Base-by-base conservation (phyloP, 164 flowering plant genomes). In the Vitis rupestris region DNA sequence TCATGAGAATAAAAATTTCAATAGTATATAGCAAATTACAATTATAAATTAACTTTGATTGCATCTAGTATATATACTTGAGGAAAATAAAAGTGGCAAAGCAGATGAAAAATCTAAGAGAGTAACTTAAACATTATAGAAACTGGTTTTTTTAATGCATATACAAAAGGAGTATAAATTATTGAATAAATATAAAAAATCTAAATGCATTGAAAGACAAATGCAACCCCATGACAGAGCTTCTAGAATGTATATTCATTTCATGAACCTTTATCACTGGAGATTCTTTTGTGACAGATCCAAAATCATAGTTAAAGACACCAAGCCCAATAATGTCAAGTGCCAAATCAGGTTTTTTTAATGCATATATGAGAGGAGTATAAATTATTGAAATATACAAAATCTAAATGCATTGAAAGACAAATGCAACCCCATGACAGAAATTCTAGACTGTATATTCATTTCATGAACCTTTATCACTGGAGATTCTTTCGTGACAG, bases 301-400 rank as follows among this genome's bases (percentile, higher is more conserved):
- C 97, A 79, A 95, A 95, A 81, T 91, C 98, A 80, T 84, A 87
- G 83, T 95, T 95, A 80, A 95, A 95, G 70, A 95, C 92, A 50
- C 93, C 86, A 66, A 95, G 93, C 50, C 98, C 98, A 75, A 95
- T 93, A 51, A 95, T 90, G 75, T 93, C 99, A 69, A 95, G 96
- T 50, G 98, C 98, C 82, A 95, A 37, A 37, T 37, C 27, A 23
- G 27, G 27, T 23, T 23, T 23, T 23, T 37, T 37, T 4, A 31
- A 37, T 37, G 44, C 44, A 37, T 37, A 37, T 37, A 37, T 37
- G 44, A 37, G 44, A 37, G 44, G 7, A 3, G 7, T 37, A 37
- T 37, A 37, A 37, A 37, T 6, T 37, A 4, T 4, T 3, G 7
- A 37, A 3, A 3, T 37, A 37, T 37, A 37, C 4, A 37, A 37